phyloP scores from a whole-genome alignment of 495 filamentous ascomycete genomes.

The Acidiella bohemica region DNA sequence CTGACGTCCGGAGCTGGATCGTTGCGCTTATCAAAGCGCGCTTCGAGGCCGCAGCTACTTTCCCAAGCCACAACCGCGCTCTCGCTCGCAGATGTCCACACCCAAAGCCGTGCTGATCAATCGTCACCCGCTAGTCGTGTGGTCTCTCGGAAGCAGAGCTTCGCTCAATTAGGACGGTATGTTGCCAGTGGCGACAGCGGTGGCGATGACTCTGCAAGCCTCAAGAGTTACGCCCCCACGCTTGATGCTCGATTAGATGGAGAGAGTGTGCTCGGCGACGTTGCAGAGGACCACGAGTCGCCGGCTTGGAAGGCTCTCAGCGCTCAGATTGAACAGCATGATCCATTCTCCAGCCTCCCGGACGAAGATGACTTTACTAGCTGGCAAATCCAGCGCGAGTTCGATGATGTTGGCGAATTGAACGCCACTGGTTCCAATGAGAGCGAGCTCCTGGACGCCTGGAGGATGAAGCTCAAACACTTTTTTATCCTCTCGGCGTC shows the following conservation, averaged over 20 bases:
- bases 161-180: conserved; percentile 36
- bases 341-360: conserved; percentile 41
- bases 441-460: conserved; percentile 46
- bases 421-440: conserved; percentile 49
- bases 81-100: conserved; percentile 62
- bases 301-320: conserved; percentile 47
- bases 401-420: conserved; percentile 59
- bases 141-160: conserved; percentile 25
- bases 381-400: conserved; percentile 57
- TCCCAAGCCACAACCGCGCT: conserved; percentile 73
- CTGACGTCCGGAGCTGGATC: conserved; percentile 12
- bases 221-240: conserved; percentile 70
- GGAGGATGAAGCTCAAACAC: conserved; percentile 86
- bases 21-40: conserved; percentile 12
- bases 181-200: conserved; percentile 44
- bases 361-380: conserved; percentile 39
- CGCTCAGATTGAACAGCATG: conserved; percentile 42
- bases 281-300: conserved; percentile 39
- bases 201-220: conserved; percentile 65
- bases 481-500: conserved; percentile 92
- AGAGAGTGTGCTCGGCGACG: conserved; percentile 70
- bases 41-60: conserved; percentile 38
- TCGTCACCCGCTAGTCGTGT: conserved; percentile 19
- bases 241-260: conserved; percentile 58
- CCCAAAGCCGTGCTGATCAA: conserved; percentile 50